Percentiles rank a stretch among this genome's conserved stretches.
Conservation (phyloP, 179 eudicot species). For the Beta lomatogona region DNA sequence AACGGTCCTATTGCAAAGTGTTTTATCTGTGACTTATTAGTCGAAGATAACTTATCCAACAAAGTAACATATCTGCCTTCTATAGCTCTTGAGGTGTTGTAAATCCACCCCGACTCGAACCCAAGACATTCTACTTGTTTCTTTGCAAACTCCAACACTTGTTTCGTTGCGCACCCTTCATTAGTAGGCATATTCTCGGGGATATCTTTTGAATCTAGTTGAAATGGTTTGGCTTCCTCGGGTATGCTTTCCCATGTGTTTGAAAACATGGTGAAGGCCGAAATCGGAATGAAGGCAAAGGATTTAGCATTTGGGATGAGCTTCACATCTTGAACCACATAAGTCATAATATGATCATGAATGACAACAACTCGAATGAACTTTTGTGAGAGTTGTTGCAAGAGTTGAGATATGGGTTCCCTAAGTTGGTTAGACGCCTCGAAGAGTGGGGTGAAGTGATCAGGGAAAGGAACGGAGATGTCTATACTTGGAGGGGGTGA, state of each 20-base stretch:
- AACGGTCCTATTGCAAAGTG: constrained; percentile 46
- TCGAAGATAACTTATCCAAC: constrained; percentile 22
- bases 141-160: constrained; percentile 28
- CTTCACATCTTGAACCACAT: constrained; percentile 51
- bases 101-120: constrained; percentile 34
- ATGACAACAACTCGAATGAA: constrained; percentile 41
- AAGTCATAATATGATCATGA: constrained; percentile 48
- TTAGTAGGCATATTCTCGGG: constrained; percentile 30
- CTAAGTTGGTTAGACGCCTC: constrained; percentile 39
- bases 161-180: constrained; percentile 38
- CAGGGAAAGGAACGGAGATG: constrained; percentile 40
- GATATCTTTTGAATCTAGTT: constrained; percentile 9
- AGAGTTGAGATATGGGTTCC: constrained; percentile 33
- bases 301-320: constrained; percentile 43
- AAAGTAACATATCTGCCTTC: constrained; percentile 42
- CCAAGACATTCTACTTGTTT: constrained; percentile 24
- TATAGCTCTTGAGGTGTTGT: constrained; percentile 36
- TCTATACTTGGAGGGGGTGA: constrained; percentile 36
- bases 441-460: constrained; percentile 47
- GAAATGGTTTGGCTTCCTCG: constrained; percentile 26
- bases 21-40: constrained; percentile 13
- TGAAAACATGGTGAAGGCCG: constrained; percentile 33
- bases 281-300: constrained; percentile 39
- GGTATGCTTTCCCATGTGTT: constrained; percentile 13
- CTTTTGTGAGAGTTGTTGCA: constrained; percentile 18